Evolutionary conservation across 208 protist genomes (phyloP).

Genomic region (Leishmania major): DNA sequence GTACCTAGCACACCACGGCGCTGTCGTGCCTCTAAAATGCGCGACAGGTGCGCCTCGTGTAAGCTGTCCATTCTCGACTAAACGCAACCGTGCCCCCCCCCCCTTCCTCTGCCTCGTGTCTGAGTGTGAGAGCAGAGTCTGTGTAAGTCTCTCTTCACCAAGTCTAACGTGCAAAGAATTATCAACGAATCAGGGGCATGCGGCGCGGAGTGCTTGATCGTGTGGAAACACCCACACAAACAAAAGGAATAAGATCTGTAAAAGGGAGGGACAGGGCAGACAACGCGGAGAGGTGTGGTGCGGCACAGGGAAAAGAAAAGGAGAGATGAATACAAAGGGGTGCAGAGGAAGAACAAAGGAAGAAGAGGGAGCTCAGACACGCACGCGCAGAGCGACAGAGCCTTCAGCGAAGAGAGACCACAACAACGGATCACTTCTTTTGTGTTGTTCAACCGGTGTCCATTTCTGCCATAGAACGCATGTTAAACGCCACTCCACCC

Average conservation of each 20-base stretch:
- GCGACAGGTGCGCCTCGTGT: slow-evolving; percentile 69
- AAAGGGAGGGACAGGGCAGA: not conserved
- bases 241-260: not conserved
- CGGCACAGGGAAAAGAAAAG: not conserved
- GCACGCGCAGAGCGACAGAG: not conserved
- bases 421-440: not conserved
- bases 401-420: not conserved
- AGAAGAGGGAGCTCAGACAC: not conserved
- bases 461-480: not conserved
- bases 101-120: not conserved
- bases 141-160: not conserved
- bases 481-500: not conserved
- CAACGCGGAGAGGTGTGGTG: not conserved
- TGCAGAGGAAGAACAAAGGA: not conserved
- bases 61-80: slow-evolving; percentile 55
- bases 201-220: not conserved
- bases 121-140: not conserved
- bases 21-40: slow-evolving; percentile 75
- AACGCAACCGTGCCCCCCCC: not conserved
- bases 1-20: slow-evolving; percentile 55
- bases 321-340: not conserved
- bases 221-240: slow-evolving; percentile 1
- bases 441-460: not conserved
- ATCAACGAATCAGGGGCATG: not conserved
- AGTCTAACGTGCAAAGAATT: not conserved